Conservation (phyloP, 192 early-diverging fungal genomes). For the Podila clonocystis region DNA sequence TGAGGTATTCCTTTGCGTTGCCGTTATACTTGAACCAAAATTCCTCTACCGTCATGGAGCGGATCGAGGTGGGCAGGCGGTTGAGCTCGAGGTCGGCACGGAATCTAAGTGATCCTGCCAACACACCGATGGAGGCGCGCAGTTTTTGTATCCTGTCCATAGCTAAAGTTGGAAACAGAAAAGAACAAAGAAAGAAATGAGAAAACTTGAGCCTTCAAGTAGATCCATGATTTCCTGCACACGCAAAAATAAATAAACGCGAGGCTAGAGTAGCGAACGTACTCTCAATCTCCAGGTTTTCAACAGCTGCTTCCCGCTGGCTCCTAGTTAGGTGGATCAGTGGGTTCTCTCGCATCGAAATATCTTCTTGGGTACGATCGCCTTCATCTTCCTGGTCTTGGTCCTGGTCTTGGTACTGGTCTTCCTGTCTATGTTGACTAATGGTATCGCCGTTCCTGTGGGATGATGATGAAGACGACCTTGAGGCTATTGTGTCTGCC, state of each 20-base stretch:
- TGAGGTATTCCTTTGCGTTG: conserved; percentile 38
- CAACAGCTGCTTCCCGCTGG: conserved; percentile 34
- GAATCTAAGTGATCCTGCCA: conserved; percentile 38
- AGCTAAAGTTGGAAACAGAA: conserved; percentile 1
- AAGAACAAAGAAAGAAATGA: background rate
- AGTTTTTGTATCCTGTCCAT: conserved; percentile 43
- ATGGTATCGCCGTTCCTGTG: background rate
- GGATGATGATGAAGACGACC: background rate
- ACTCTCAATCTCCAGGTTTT: conserved; percentile 50
- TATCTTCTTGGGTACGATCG: background rate
- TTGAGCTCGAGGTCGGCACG: conserved; percentile 36
- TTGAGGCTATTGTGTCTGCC: conserved; percentile 21
- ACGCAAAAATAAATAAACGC: background rate
- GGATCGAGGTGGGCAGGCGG: conserved; percentile 28
- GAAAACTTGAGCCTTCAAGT: background rate
- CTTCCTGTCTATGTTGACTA: background rate
- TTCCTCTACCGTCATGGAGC: conserved; percentile 44
- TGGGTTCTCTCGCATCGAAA: conserved; percentile 7
- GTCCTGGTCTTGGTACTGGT: background rate
- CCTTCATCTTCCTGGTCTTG: background rate
- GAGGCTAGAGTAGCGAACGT: background rate
- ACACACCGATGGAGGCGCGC: conserved; percentile 29
- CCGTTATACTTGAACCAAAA: conserved; percentile 45
- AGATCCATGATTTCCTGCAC: background rate
- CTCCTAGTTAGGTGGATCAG: conserved; percentile 20